Conservation (phyloP, 176 grass and related monocot genomes). For the Musa itinerans region DNA sequence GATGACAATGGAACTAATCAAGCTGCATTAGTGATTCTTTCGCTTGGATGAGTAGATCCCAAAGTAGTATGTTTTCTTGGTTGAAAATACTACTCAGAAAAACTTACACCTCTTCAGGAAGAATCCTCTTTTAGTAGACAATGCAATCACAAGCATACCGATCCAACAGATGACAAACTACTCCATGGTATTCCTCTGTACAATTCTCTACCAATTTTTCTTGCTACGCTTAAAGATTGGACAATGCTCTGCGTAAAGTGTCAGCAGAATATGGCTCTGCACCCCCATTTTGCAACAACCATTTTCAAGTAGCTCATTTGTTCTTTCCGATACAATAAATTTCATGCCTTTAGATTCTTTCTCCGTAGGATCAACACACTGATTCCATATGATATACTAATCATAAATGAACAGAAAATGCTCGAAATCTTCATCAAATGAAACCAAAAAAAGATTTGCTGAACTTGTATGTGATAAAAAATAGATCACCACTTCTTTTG, state of each 20-base stretch:
- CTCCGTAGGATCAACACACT: not conserved
- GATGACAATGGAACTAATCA: not conserved
- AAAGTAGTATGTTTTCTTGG: no score
- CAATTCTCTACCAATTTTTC: not conserved
- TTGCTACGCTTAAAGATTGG: not conserved
- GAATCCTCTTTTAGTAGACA: not conserved
- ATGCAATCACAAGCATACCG: not conserved
- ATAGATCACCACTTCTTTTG: not conserved
- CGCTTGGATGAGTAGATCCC: no score
- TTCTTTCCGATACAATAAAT: not conserved
- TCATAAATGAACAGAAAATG: not conserved
- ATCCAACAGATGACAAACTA: not conserved
- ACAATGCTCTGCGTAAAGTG: not conserved
- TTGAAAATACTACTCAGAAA: no score
- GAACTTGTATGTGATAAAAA: not conserved
- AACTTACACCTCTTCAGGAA: not conserved
- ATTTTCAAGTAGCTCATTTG: not conserved
- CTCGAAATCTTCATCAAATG: not conserved
- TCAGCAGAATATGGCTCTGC: not conserved
- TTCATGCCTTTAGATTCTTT: not conserved
- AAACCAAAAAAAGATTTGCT: not conserved
- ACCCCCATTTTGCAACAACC: not conserved
- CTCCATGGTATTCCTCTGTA: not conserved
- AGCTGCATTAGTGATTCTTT: not conserved
- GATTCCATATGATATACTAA: not conserved